Evolutionary conservation across 2,329 filamentous ascomycete genomes (phyloP).

Genomic region (Tolypocladium ovalisporum): DNA sequence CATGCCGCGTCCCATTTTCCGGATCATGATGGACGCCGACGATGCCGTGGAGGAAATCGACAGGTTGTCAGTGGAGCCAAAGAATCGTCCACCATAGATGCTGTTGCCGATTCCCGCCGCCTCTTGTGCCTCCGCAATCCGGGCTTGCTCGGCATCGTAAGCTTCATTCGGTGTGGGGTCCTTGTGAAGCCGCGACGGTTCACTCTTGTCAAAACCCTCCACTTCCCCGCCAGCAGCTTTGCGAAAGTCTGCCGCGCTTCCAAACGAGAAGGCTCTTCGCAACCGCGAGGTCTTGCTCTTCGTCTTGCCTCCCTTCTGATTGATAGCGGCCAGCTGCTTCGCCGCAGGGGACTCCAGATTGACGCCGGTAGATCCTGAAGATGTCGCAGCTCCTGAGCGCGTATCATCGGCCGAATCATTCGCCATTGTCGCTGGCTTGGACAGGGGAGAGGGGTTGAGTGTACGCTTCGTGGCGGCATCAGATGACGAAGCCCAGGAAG

Average conservation of each 20-base stretch:
- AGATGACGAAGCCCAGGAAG: slow-evolving; percentile 51
- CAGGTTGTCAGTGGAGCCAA: slow-evolving; percentile 89
- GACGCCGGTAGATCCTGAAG: slow-evolving; percentile 19
- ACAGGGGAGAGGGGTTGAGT: slow-evolving; percentile 61
- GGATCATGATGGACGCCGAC: slow-evolving; percentile 84
- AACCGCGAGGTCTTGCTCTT: slow-evolving; percentile 82
- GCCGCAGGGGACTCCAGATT: slow-evolving; percentile 58
- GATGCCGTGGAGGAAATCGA: slow-evolving; percentile 86
- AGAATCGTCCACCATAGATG: slow-evolving; percentile 84
- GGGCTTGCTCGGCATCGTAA: slow-evolving; percentile 78
- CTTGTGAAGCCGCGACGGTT: slow-evolving; percentile 51
- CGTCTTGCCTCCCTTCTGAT: slow-evolving; percentile 64
- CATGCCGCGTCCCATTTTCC: slow-evolving; percentile 98
- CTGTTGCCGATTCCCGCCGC: slow-evolving; percentile 82
- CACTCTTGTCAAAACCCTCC: slow-evolving; percentile 24
- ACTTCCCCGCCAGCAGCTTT: slow-evolving; percentile 57
- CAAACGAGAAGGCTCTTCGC: slow-evolving; percentile 89
- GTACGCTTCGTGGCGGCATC: slow-evolving; percentile 55
- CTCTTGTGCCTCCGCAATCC: slow-evolving; percentile 88
- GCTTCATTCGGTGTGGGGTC: slow-evolving; percentile 52
- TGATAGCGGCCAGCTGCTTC: slow-evolving; percentile 77
- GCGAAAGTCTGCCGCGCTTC: slow-evolving; percentile 82
- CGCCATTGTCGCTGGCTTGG: slow-evolving; percentile 56
- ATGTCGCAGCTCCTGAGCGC: slow-evolving; percentile 21
- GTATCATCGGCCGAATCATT: slow-evolving; percentile 36